These are phyloP conservation scores for Gyromitra esculenta DNA, from an alignment of 2,329 filamentous ascomycete species.

Conservation along the genomic window DNA sequence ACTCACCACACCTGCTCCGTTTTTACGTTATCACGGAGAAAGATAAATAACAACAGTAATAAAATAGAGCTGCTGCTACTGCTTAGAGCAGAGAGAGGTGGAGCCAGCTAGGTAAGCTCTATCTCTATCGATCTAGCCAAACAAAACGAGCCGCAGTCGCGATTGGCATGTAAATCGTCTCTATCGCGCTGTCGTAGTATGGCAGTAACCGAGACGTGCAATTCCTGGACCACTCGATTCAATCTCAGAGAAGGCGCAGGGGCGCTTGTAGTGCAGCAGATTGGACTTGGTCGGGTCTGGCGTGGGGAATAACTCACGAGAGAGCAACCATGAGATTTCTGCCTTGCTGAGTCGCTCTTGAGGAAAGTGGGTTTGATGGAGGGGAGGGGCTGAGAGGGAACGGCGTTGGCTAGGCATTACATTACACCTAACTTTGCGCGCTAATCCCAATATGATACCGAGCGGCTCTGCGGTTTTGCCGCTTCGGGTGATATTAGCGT, in stretches of 20 bases:
- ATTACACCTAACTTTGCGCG: neutral
- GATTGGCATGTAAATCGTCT: conserved; percentile 35
- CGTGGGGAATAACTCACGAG: conserved; percentile 5
- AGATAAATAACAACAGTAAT: neutral
- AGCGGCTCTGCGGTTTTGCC: conserved; percentile 39
- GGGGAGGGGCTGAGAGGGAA: conserved; percentile 45
- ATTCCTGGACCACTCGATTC: conserved; percentile 27
- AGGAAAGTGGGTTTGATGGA: conserved; percentile 13
- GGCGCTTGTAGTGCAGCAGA: neutral
- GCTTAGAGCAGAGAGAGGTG: neutral
- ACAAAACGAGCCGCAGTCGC: conserved; percentile 22
- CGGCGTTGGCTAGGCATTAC: conserved; percentile 27
- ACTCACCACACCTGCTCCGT: conserved; percentile 5
- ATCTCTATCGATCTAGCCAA: conserved; percentile 3
- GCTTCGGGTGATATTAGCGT: conserved; percentile 37
- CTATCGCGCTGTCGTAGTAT: conserved; percentile 6
- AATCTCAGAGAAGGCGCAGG: conserved; percentile 39
- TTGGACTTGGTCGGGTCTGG: neutral
- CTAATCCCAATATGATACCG: neutral
- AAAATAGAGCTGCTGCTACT: neutral
- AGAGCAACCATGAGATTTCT: conserved; percentile 20
- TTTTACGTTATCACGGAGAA: conserved; percentile 10
- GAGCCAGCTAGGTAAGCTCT: conserved; percentile 22
- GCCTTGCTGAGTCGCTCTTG: conserved; percentile 32
- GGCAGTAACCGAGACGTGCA: conserved; percentile 25